Evolutionary conservation across 805 yeast species (phyloP).

Genomic region (Saccharomycopsis olivae): DNA sequence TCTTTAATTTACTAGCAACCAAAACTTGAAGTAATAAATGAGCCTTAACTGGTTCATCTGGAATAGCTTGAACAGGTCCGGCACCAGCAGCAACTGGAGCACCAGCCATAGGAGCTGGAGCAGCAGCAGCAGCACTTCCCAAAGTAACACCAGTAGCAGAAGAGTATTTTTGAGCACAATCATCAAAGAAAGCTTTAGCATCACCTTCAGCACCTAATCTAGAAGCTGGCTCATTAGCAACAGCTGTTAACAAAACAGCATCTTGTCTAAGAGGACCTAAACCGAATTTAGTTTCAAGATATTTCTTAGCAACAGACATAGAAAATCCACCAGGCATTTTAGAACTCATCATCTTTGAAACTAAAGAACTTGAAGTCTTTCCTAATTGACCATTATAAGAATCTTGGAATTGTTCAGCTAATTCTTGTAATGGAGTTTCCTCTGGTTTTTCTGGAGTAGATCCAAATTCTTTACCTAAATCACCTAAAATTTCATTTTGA

Average conservation of each 20-base stretch:
- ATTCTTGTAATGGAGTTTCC: conserved; percentile 91
- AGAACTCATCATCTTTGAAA: conserved; percentile 85
- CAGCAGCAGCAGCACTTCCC: conserved; percentile 45
- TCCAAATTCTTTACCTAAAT: conserved; percentile 96
- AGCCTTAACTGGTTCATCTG: conserved; percentile 89
- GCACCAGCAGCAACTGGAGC: conserved; percentile 58
- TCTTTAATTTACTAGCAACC: conserved; percentile 94
- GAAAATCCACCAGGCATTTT: conserved; percentile 99
- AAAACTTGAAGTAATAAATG: conserved; percentile 71
- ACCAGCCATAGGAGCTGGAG: conserved; percentile 48
- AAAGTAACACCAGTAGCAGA: conserved; percentile 43
- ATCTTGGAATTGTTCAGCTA: conserved; percentile 93
- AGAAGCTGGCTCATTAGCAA: conserved; percentile 82
- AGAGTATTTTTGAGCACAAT: conserved; percentile 77
- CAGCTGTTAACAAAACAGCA: conserved; percentile 69
- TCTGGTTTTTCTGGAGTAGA: conserved; percentile 98
- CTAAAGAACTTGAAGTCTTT: conserved; percentile 81
- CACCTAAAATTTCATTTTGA: conserved; percentile 98
- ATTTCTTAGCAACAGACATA: conserved; percentile 82
- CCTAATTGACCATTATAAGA: conserved; percentile 84
- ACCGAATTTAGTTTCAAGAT: conserved; percentile 88
- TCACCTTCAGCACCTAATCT: conserved; percentile 83
- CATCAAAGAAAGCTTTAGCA: conserved; percentile 83
- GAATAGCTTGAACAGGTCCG: conserved; percentile 73
- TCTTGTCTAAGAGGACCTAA: conserved; percentile 92